Evolutionary conservation across 331 rosid genomes (phyloP), one percentile per base, ranked within the genome.

Genomic region (Rhamnella rubrinervis): DNA sequence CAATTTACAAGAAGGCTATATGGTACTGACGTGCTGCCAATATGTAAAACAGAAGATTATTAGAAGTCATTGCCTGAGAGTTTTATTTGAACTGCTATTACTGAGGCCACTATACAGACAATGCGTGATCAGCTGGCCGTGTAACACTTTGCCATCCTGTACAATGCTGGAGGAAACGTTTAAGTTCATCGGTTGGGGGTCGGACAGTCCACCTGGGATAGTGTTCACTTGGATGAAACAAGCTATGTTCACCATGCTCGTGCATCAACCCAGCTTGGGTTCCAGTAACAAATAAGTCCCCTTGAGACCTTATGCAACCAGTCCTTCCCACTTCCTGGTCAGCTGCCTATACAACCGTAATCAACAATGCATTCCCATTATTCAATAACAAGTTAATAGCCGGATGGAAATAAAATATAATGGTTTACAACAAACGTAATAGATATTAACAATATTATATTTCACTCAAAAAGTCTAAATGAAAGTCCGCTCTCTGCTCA

Each of bases 241-340:
- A 26, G 52, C 71, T 61, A 51, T 55, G 58, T 17, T 28, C 80
- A 18, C 64, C 71, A 21, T 55, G 17, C 75, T 76, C 78, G 0
- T 77, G 65, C 71, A 75, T 59, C 65, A 89, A 70, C 61, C 97
- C 98, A 21, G 88, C 67, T 59, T 91, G 80, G 61, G 96, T 85
- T 79, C 90, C 95, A 26, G 61, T 74, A 6, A 84, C 17, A 47
- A 95, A 95, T 38, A 87, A n/a, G 75, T 95, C 99, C n/a, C 99
- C 97, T 65, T 95, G 95, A 18, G 96, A 91, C 67, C 76, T 83
- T 84, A 95, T 78, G 80, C 26, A 41, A 46, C 99, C 99, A 57
- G 75, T 84, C 73, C 76, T 64, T 66, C 75, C 90, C 9, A 16
- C 77, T 12, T 86, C 95, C 78, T 66, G 85, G 84, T 95, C 97